A percentile compares a stretch with the other conserved stretches of the same genome.
These are phyloP conservation scores for Protomyces inundatus DNA, from an alignment of 1,139 yeast species.

Conservation along the genomic window DNA sequence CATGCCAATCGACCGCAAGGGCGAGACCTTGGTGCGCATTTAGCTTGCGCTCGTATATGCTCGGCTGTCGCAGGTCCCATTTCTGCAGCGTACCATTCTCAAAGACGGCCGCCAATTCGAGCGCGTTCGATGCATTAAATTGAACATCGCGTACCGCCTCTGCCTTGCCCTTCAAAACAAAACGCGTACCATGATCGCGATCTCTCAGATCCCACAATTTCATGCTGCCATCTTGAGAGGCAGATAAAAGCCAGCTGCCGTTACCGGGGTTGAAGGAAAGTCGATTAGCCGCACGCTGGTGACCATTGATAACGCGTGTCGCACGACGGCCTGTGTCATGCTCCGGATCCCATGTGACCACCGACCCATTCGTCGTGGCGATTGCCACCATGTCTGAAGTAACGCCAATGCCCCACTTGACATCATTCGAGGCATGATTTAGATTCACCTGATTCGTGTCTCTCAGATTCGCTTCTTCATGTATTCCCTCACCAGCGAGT, in stretches of 20 bases:
- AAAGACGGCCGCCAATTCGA: constrained; percentile 64
- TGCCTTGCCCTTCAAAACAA: constrained; percentile 49
- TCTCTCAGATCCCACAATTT: constrained; percentile 56
- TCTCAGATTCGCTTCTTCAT: constrained; percentile 31
- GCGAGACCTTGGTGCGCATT: constrained; percentile 94
- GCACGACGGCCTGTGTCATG: constrained; percentile 11
- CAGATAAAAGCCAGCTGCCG: constrained; percentile 63
- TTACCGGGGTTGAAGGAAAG: constrained; percentile 61
- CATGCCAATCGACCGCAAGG: constrained; percentile 81
- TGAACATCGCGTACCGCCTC: constrained; percentile 45
- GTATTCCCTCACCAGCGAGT: constrained; percentile 31
- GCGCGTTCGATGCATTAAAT: constrained; percentile 43
- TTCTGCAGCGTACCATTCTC: constrained; percentile 84
- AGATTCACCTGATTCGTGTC: constrained; percentile 29
- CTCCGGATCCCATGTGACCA: constrained; percentile 31
- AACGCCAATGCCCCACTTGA: constrained; percentile 40
- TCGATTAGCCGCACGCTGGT: constrained; percentile 74
- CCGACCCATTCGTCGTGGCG: constrained; percentile 31
- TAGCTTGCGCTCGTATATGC: constrained; percentile 55
- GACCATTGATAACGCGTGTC: constrained; percentile 49
- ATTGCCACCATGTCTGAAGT: constrained; percentile 31
- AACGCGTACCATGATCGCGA: constrained; percentile 27
- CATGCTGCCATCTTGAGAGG: constrained; percentile 86
- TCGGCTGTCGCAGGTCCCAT: constrained; percentile 65
- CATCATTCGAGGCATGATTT: constrained; percentile 33